Evolutionary conservation across 352 stramenopile genomes (phyloP), one percentile per base, ranked within the genome.

Genomic region (Hyaloperonospora brassicae): DNA sequence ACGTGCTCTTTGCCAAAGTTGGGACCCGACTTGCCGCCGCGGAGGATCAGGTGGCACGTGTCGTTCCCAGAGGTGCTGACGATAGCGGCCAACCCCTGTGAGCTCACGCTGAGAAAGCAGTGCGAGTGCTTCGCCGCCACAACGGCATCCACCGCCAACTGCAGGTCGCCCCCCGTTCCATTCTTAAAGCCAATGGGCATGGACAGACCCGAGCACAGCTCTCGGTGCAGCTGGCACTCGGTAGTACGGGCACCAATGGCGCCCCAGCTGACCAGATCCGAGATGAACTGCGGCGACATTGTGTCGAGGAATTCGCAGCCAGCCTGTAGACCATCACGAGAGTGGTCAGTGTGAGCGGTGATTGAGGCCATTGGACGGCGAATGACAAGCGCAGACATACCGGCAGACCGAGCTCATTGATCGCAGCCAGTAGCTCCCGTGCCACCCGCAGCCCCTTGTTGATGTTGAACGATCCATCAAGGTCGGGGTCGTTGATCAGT

Each of bases 161-260:
- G 80, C 66, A 95, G 60, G 23, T 84, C 84, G 45, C 86, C 86
- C 40, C 86, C 80, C 48, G 86, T 94, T 68, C 84, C 86, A 62
- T 95, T 95, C 70, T 95, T 95, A 68, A 95, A 95, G 58, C 86
- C 86, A n/a, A 95, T 87, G 11, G 86, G 84, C 83, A 93, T 94
- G 31, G 83, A 94, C 4, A 95, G 66, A 43, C 86, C 86, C 27
- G 83, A 94, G 54, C 84, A 92, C 48, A 95, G 80, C 60, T 95
- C 86, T 39, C 86, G 84, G 64, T 95, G 86, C 47, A 95, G 59
- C 62, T 95, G 86, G 53, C 81, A 93, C 69, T 95, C 86, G 58
- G 86, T 95, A 25, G 86, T 95, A 47, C 86, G 79, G 7, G 86
- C 86, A n/a, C 86, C 86, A n/a, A 95, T 95, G 25, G 84, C 86